A percentile compares a stretch with the other conserved stretches of the same genome.
phyloP scores from a whole-genome alignment of 1,139 yeast species.

The Yamadazyma taylorii region DNA sequence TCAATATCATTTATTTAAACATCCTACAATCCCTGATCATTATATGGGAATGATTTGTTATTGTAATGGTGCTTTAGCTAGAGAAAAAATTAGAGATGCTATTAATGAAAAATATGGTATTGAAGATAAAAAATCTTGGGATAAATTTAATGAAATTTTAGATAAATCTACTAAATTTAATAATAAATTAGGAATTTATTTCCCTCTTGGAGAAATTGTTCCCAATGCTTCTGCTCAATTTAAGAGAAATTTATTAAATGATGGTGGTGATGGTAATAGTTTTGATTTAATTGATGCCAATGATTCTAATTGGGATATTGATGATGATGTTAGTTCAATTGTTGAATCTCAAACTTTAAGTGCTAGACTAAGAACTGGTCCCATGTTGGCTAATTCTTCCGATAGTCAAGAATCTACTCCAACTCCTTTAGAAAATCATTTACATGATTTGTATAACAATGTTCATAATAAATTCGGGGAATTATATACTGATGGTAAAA shows the following conservation, averaged over 20 bases:
- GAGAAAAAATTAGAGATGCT: slow-evolving; percentile 71
- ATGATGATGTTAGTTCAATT: slow-evolving; percentile 73
- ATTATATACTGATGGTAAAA: slow-evolving; percentile 50
- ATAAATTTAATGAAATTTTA: slow-evolving; percentile 58
- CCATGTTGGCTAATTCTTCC: slow-evolving; percentile 46
- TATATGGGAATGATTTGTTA: slow-evolving; percentile 97
- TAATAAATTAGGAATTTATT: slow-evolving; percentile 70
- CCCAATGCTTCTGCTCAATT: slow-evolving; percentile 72
- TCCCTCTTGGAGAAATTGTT: slow-evolving; percentile 86
- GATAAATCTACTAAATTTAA: slow-evolving; percentile 37
- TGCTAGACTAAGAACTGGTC: slow-evolving; percentile 77
- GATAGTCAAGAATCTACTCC: slow-evolving; percentile 17
- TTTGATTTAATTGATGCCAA: slow-evolving; percentile 8
- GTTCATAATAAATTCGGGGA: slow-evolving; percentile 38
- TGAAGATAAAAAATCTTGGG: slow-evolving; percentile 52
- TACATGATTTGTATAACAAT: slow-evolving; percentile 23
- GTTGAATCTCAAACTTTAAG: slow-evolving; percentile 87
- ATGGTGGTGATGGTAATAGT: slow-evolving; percentile 20
- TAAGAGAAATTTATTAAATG: slow-evolving; percentile 43
- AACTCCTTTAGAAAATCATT: slow-evolving; percentile 15
- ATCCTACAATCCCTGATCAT: slow-evolving; percentile 73
- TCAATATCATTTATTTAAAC: slow-evolving; percentile 81
- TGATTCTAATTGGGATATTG: slow-evolving; percentile 39
- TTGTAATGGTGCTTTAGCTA: slow-evolving; percentile 86
- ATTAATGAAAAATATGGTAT: slow-evolving; percentile 49